Percentiles rank a stretch among this genome's conserved stretches.
phyloP scores from a whole-genome alignment of 257 asterid genomes.

The Forsythia viridissima region DNA sequence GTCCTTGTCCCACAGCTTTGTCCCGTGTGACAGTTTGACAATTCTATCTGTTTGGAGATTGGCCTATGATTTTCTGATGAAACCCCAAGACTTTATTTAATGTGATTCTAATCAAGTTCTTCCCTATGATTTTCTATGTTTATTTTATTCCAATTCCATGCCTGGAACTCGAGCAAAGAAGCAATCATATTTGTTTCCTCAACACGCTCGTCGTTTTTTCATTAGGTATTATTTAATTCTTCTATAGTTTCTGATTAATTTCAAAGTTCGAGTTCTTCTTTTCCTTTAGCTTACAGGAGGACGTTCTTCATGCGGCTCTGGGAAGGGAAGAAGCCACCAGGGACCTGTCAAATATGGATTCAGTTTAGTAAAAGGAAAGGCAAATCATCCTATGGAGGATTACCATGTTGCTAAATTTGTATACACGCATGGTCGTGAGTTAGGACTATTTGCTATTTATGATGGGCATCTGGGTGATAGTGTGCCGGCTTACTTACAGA shows the following conservation, averaged over 20 bases:
- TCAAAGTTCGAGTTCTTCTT: conserved; percentile 27
- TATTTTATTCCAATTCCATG: neutral
- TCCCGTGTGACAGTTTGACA: neutral
- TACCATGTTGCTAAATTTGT: conserved; percentile 88
- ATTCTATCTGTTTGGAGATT: neutral
- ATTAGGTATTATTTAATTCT: neutral
- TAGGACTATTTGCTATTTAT: conserved; percentile 84
- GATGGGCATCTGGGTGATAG: conserved; percentile 91
- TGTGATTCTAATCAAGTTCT: neutral
- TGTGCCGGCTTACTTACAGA: conserved; percentile 91
- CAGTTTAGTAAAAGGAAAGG: conserved; percentile 81
- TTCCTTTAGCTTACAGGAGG: conserved; percentile 56
- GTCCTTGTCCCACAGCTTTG: neutral
- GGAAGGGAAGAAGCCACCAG: conserved; percentile 76
- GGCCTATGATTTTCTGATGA: neutral
- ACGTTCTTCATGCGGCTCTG: conserved; percentile 53
- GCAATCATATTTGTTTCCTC: neutral
- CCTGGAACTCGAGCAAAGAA: neutral
- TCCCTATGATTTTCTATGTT: neutral
- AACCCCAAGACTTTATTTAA: neutral
- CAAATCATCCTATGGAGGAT: conserved; percentile 98
- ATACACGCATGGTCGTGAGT: conserved; percentile 55
- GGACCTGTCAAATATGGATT: conserved; percentile 73
- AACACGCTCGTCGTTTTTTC: neutral
- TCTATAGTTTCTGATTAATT: neutral